These are phyloP conservation scores for Ephemerocybe angulata DNA, from an alignment of 768 basidiomycete species.

Conservation along the genomic window DNA sequence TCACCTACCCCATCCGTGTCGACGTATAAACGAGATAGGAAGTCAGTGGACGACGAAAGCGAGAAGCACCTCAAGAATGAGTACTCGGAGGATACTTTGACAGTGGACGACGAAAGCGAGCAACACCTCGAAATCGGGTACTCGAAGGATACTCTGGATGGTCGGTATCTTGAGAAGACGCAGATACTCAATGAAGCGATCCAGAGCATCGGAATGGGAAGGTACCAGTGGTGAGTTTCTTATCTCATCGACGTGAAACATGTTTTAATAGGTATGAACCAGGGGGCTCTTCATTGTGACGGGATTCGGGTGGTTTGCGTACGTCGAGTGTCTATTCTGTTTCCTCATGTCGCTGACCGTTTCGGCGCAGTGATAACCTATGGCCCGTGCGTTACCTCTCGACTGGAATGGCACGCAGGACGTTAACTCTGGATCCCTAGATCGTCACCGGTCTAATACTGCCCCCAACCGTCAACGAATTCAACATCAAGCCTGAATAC, in stretches of 20 bases:
- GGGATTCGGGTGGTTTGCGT: constrained; percentile 31
- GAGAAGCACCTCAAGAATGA: too few species aligned
- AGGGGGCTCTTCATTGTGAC: constrained; percentile 28
- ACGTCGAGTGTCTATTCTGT: constrained; percentile 2
- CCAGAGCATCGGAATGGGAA: constrained; percentile 23
- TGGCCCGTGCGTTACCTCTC: constrained; percentile 21
- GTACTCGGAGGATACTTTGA: too few species aligned
- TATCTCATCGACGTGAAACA: not conserved
- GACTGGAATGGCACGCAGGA: not conserved
- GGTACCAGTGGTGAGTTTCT: constrained; percentile 26
- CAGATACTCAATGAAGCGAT: constrained; percentile 15
- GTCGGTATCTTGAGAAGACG: constrained; percentile 8
- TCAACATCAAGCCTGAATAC: constrained; percentile 55
- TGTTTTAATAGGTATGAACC: not conserved
- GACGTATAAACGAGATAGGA: too few species aligned
- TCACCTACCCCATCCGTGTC: too few species aligned
- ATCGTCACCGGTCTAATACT: constrained; percentile 46
- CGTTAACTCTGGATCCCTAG: constrained; percentile 6
- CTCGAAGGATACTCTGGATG: constrained; percentile 7
- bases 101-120: too few species aligned
- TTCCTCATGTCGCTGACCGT: not conserved
- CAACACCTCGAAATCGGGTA: constrained; percentile 1
- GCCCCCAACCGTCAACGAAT: constrained; percentile 60
- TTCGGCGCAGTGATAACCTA: constrained; percentile 22
- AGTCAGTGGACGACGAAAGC: too few species aligned